Conservation (phyloP, 148 eudicot genomes). For the Amaranthus palmeri region DNA sequence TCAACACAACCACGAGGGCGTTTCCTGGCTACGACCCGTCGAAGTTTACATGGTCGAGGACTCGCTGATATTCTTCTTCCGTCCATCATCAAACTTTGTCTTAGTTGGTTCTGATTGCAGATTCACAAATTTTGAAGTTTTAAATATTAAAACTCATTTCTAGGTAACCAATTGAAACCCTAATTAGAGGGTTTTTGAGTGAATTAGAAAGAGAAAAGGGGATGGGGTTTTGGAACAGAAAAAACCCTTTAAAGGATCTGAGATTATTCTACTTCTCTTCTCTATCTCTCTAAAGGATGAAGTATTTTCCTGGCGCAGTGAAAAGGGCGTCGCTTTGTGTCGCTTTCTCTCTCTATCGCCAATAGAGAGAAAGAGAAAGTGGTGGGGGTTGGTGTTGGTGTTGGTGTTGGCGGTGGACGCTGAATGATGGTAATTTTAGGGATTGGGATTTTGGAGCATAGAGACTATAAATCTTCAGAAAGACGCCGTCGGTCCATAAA, state of each 20-base stretch:
- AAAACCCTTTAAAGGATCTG: constrained; percentile 12
- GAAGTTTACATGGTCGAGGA: constrained; percentile 75
- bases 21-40: constrained; percentile 81
- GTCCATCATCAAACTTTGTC: constrained; percentile 45
- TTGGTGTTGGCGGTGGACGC: too few relatives aligned
- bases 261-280: not conserved
- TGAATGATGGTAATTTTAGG: too few relatives aligned
- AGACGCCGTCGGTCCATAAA: too few relatives aligned
- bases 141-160: not conserved
- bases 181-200: constrained; percentile 12
- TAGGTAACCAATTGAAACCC: constrained; percentile 5
- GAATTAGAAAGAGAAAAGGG: constrained; percentile 1
- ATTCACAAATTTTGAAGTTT: not conserved
- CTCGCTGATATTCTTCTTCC: constrained; percentile 81
- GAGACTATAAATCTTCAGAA: too few relatives aligned
- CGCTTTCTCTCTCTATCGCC: constrained; percentile 7
- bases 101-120: not conserved
- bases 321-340: not conserved
- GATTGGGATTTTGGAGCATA: too few relatives aligned
- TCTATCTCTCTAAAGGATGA: not conserved
- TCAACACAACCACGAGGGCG: constrained; percentile 53
- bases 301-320: not conserved
- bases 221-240: not conserved
- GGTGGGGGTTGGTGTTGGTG: not conserved
- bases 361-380: not conserved